Percentiles rank a stretch among this genome's conserved stretches.
These are phyloP conservation scores for Phytophthora ohioensis DNA, from an alignment of 352 stramenopile species.

Conservation along the genomic window DNA sequence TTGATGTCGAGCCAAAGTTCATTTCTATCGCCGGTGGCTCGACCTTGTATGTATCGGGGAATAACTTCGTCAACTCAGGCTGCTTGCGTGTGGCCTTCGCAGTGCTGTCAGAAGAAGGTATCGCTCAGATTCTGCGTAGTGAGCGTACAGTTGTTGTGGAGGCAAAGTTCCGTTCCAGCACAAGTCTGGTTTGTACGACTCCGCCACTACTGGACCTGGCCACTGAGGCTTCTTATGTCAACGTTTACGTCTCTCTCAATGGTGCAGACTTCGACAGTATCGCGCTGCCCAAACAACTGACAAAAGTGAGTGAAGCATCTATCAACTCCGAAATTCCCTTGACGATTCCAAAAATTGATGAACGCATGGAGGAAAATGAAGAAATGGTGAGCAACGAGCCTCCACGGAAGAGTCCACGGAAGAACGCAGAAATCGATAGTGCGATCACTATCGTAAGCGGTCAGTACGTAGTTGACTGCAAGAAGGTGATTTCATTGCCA, in stretches of 20 bases:
- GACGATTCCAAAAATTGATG: slow-evolving; percentile 8
- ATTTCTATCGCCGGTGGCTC: slow-evolving; percentile 55
- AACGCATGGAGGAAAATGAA: slow-evolving; percentile 26
- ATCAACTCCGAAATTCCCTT: background rate
- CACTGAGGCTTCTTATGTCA: slow-evolving; percentile 29
- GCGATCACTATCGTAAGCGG: slow-evolving; percentile 21
- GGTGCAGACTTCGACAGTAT: slow-evolving; percentile 75
- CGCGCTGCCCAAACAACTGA: slow-evolving; percentile 43
- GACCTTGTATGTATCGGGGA: slow-evolving; percentile 48
- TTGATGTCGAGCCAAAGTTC: slow-evolving; percentile 51
- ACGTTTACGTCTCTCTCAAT: slow-evolving; percentile 63
- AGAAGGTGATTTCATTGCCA: slow-evolving; percentile 23
- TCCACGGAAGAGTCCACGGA: slow-evolving; percentile 11
- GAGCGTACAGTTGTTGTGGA: slow-evolving; percentile 50
- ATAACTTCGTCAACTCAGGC: slow-evolving; percentile 61
- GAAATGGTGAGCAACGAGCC: slow-evolving; percentile 7
- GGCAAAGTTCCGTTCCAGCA: slow-evolving; percentile 60
- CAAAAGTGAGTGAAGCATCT: slow-evolving; percentile 28
- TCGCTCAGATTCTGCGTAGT: slow-evolving; percentile 5
- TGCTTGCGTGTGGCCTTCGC: slow-evolving; percentile 59
- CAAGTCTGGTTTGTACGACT: slow-evolving; percentile 52
- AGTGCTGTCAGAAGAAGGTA: slow-evolving; percentile 24
- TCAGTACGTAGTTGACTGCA: slow-evolving; percentile 37
- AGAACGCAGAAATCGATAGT: slow-evolving; percentile 14
- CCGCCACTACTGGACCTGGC: slow-evolving; percentile 44